Evolutionary conservation across 2,329 filamentous ascomycete genomes (phyloP), one percentile per base, ranked within the genome.

Genomic region (Diaporthe sp.): DNA sequence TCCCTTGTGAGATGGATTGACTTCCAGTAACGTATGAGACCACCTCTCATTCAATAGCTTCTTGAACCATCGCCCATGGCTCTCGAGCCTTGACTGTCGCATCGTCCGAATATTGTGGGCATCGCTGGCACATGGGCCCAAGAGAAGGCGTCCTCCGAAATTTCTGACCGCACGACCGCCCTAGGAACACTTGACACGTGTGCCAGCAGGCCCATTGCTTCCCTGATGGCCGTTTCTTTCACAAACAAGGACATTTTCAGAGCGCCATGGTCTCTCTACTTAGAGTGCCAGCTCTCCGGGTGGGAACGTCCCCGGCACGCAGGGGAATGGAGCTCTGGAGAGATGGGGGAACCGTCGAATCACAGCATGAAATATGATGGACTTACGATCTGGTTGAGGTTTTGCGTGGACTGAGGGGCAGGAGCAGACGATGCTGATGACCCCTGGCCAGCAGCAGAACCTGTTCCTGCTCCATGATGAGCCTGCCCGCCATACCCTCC

Each of bases 321-420:
- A n/a, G 3, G 57, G 10, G 4, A n/a, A 31, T 19, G 44, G 19
- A 49, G 17, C 13, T 10, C 25, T 31, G 10, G 19, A 15, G 9
- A 34, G 13, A 22, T 9, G 17, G 44, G n/a, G 7, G 12, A 5
- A 59, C 25, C 8, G 3, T 28, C 31, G 13, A n/a, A 37, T 44
- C n/a, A 73, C 46, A 65, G 10, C 55, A 53, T 37, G 74, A 34
- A 75, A 65, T 49, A 19, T 55, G 69, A 61, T 88, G 17, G 42
- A 87, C 96, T 90, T 89, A 98, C 96, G 84, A 98, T 98, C 80
- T 98, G 95, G 81, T 98, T 98, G 1, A 98, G 85, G 82, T 98
- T 98, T 81, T 97, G 95, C 77, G 96, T 95, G 2, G 94, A 95
- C 85, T 98, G 95, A 77, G 96, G 95, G 4, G 94, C 95, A 85